phyloP scores from a whole-genome alignment of 2,329 filamentous ascomycete species.

The Neoscytalidium dimidiatum region DNA sequence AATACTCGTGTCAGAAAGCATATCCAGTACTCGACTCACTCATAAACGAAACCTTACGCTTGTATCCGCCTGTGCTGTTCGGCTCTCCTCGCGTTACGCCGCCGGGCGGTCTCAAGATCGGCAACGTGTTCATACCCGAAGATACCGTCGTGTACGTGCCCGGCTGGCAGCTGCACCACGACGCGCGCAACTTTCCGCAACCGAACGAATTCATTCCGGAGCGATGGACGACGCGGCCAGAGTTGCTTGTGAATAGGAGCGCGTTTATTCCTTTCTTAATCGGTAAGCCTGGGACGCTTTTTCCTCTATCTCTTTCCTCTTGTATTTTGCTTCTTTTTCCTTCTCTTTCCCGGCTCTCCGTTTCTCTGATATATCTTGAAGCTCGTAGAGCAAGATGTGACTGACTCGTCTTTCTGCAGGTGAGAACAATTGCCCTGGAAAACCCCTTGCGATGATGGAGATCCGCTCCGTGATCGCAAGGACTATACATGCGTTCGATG shows the following conservation, averaged over 20 bases:
- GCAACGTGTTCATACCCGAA: slow-evolving; percentile 37
- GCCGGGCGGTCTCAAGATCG: slow-evolving; percentile 38
- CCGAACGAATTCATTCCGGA: slow-evolving; percentile 34
- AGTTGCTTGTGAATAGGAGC: not conserved
- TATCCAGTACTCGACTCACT: slow-evolving; percentile 41
- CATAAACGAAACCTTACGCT: slow-evolving; percentile 44
- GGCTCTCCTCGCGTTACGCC: slow-evolving; percentile 40
- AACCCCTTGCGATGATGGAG: slow-evolving; percentile 7
- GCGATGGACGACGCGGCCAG: slow-evolving; percentile 25
- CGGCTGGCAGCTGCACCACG: slow-evolving; percentile 32
- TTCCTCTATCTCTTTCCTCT: not conserved
- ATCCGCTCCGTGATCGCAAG: slow-evolving; percentile 1
- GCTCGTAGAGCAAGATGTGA: not conserved
- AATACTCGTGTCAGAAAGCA: slow-evolving; percentile 15
- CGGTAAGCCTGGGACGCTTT: not conserved
- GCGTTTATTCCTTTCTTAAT: slow-evolving; percentile 1
- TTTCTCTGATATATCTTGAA: not conserved
- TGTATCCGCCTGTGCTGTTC: slow-evolving; percentile 42
- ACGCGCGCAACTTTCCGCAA: slow-evolving; percentile 22
- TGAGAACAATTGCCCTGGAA: slow-evolving; percentile 7
- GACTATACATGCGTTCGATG: slow-evolving; percentile 1
- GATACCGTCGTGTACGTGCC: slow-evolving; percentile 33
- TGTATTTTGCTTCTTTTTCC: not conserved
- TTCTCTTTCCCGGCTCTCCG: not conserved
- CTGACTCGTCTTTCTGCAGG: not conserved